Evolutionary conservation across 805 yeast genomes (phyloP).

Genomic region (Suhomyces pyralidae): DNA sequence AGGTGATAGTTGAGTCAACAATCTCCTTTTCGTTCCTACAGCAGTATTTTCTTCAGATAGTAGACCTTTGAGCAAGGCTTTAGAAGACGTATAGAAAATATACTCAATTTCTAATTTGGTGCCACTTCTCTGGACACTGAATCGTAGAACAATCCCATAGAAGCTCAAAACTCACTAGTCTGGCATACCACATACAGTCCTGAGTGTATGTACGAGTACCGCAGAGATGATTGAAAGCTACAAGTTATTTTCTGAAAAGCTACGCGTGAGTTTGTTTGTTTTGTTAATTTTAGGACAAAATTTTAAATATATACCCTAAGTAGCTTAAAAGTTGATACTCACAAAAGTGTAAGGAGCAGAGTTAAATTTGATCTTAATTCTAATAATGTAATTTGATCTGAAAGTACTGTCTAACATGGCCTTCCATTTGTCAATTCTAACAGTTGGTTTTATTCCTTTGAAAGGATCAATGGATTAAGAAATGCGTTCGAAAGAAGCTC

Average conservation of each 20-base stretch:
- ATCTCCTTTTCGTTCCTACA: no score
- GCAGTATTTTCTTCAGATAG: neutral
- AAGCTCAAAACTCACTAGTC: neutral
- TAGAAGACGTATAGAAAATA: no score
- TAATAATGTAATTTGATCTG: neutral
- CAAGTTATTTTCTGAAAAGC: neutral
- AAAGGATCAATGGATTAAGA: constrained; percentile 44
- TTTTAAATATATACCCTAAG: neutral
- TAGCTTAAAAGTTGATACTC: neutral
- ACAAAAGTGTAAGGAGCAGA: neutral
- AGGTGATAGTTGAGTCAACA: neutral
- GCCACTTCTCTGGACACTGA: neutral
- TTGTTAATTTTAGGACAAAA: neutral
- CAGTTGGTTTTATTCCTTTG: constrained; percentile 1
- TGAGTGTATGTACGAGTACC: no score
- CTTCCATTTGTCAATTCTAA: neutral
- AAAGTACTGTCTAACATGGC: neutral
- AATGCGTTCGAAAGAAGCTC: constrained; percentile 68
- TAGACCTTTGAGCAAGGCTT: neutral
- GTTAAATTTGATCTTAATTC: neutral
- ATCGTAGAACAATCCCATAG: neutral
- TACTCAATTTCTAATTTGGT: no score
- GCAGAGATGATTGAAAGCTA: neutral
- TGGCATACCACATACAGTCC: neutral
- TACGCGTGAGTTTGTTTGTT: neutral